Evolutionary conservation across 345 rosid genomes (phyloP), one percentile per base, ranked within the genome.

Genomic region (Hibiscus tridactylites): DNA sequence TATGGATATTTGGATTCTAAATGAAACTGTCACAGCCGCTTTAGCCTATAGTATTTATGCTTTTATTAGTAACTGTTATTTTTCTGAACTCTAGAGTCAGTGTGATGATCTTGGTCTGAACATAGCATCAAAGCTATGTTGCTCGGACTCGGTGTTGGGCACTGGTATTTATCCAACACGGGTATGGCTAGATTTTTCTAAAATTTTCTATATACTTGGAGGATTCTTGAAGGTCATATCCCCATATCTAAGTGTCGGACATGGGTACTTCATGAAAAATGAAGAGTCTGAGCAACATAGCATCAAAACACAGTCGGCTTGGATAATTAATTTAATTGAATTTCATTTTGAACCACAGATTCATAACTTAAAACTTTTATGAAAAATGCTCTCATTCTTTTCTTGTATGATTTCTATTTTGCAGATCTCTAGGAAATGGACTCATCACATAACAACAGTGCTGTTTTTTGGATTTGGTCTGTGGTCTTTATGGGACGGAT

Each of bases 361-460:
- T 26, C 56, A 9, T 46, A 3, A 46, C n/a, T 28, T 24, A 47
- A 28, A 61, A 44, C 39, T 28, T 42, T n/a, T 24, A 16, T 70
- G 67, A 47, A 29, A 5, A 9, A 37, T 16, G 31, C 63, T 28
- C 24, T n/a, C 46, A 21, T 28, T 71, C 39, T 63, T 12, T 19
- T 62, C 33, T 21, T 67, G 31, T 64, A 66, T 49, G 29, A 28
- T 74, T 15, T 74, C 52, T 28, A 44, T 37, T 13, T 71, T 83
- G 82, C 83, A 95, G 96, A 83, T 95, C 66, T 95, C 99, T 81
- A 91, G 97, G 21, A 85, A 84, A 79, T 95, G 88, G 97, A 89
- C 93, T 0, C 96, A 90, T 82, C 96, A 90, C 80, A 80, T 90
- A 70, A 85, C 96, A 31, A 91, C 97, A n/a, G 2, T 88, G 70